Evolutionary conservation across 1,139 yeast genomes (phyloP), one percentile per base, ranked within the genome.

Genomic region (Spathaspora sp.): DNA sequence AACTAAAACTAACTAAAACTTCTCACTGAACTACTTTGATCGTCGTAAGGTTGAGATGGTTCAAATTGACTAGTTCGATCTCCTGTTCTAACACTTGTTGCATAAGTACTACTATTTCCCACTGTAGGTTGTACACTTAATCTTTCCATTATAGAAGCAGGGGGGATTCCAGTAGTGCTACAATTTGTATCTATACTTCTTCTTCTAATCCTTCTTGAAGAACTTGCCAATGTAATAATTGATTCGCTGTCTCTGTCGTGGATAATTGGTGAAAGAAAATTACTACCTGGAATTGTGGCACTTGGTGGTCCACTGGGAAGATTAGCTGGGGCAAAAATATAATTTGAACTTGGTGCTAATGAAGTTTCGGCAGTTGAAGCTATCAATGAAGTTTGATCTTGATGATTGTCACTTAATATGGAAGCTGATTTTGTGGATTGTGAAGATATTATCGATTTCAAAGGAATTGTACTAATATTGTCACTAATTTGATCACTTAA

Each of bases 121-220:
- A 70, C 60, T 3, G 60, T 63, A 5, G 70, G 70, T 27, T 64
- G 65, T 16, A 68, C 68, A 18, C 68, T 61, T 37, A 75, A 64
- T 47, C 84, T 64, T 51, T 80, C 86, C 68, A 81, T 65, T 9
- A 81, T 80, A 50, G 84, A 78, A 2, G 85, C 84, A 0, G 86
- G 86, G 1, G 86, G 80, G n/a, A 81, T 81, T 0, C 85, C 85
- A 9, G 80, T 68, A 1, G 84, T 78, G 51, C 84, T 78, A 40
- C 84, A 76, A 53, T 78, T 80, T 10, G 86, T 81, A 45, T 80
- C 85, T 24, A 77, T 60, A 36, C 84, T 79, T 49, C 82, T 62
- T 53, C 84, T 66, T 50, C 82, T 64, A 18, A 67, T 57, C 46
- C 81, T 64, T 43, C 83, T 60, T 4, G 81, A 71, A 1, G 80